Base-by-base conservation (phyloP, 192 early-diverging fungal genomes). In the Coemansia erecta region DNA sequence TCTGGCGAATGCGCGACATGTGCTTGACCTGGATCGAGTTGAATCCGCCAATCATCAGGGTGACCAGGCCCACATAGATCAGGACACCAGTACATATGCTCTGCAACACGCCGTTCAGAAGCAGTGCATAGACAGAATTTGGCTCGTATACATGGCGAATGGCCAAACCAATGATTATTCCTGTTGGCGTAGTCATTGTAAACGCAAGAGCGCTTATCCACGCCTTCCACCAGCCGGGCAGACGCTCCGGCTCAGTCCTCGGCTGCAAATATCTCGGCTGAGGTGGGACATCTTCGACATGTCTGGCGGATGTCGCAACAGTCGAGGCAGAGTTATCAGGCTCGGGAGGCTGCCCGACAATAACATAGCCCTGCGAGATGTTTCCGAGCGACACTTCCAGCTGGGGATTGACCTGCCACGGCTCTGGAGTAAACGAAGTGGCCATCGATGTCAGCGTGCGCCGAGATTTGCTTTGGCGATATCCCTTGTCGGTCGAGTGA, bases 111-210 rank as follows among this genome's bases (percentile, higher is more conserved):
- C 88, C 92, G 23, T 83, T 83, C 10, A 83, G 51, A 10, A 90
- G 70, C 22, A 93, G 53, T 3, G 84, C 74, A 4, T 82, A 68
- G 7, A 57, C 58, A 28, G 84, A 85, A 53, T 87, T 82, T 4
- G 77, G 73, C 53, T 85, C 86, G 64, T 85, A 92, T 1, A 80
- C 63, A 11, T 73, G 58, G 33, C 74, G 82, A 17, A 93, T 63
- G 0, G 82, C 87, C 62, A 93, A 85, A 7, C 92, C 92, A 46
- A 93, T 86, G 19, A 83, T 81, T 10, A 90, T 80, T 17, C 92
- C 92, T 14, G 89, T 48, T 0, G 92, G 92, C 0, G 91, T 93
- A 11, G 85, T 89, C 4, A 90, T 37, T 0, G 85, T 73, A 63
- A 86, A 93, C 1, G 72, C 43, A 15, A 80, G 18, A 0, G 82